Evolutionary conservation across 495 filamentous ascomycete species (phyloP).

Genomic region (Aspergillus nidulans): DNA sequence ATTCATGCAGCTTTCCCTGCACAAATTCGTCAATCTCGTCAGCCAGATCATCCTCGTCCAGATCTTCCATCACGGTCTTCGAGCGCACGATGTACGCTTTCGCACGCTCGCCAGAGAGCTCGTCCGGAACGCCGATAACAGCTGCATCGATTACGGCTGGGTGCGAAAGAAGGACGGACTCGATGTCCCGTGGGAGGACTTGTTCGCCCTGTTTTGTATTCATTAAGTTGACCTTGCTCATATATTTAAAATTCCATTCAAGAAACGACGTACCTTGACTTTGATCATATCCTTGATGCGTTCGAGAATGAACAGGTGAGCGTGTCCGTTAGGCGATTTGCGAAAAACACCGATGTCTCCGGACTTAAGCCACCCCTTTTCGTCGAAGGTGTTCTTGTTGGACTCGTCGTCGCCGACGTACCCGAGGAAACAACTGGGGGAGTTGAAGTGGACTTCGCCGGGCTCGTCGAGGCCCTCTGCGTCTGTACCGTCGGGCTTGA

Average conservation of each 20-base stretch:
- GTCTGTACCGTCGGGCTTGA: constrained; percentile 8
- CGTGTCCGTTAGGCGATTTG: constrained; percentile 30
- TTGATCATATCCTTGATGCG: constrained; percentile 84
- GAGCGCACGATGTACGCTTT: constrained; percentile 73
- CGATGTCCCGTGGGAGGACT: constrained; percentile 76
- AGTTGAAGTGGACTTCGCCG: constrained; percentile 9
- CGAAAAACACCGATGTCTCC: constrained; percentile 52
- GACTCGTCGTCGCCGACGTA: constrained; percentile 11
- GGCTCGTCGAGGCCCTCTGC: constrained; percentile 7
- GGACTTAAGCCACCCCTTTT: constrained; percentile 47
- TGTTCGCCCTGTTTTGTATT: constrained; percentile 53
- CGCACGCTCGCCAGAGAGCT: constrained; percentile 63
- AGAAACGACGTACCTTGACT: constrained; percentile 42
- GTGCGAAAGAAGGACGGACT: constrained; percentile 70
- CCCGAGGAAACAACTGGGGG: constrained; percentile 3
- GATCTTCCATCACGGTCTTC: constrained; percentile 24
- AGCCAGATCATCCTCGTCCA: constrained; percentile 8
- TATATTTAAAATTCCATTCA: neutral
- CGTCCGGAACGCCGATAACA: constrained; percentile 66
- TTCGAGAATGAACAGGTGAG: constrained; percentile 71
- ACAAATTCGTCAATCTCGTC: constrained; percentile 43
- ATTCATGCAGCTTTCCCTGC: constrained; percentile 21
- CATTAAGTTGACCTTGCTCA: no score
- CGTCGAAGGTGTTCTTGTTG: constrained; percentile 11
- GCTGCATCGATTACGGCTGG: constrained; percentile 66